These are phyloP conservation scores for Ganoderma lingzhi DNA, from an alignment of 1,284 basidiomycete genomes.

Conservation along the genomic window DNA sequence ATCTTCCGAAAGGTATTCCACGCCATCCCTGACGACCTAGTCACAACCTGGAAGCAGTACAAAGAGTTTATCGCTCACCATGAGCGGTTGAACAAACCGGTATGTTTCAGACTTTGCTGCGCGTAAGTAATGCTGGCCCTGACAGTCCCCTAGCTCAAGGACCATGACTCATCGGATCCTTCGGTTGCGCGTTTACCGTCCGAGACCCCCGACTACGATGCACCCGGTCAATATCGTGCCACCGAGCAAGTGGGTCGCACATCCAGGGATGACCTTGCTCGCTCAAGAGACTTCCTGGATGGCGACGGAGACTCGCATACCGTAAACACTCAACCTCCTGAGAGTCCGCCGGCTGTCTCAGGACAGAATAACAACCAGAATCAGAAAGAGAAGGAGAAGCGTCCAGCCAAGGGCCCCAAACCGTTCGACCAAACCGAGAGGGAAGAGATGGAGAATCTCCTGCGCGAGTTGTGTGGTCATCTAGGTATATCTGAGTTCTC, in stretches of 20 bases:
- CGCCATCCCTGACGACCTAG: constrained; percentile 88
- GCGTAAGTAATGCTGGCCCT: constrained; percentile 4
- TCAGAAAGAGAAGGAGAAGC: constrained; percentile 47
- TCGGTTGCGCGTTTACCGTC: constrained; percentile 65
- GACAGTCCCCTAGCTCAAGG: constrained; percentile 50
- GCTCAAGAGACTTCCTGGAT: constrained; percentile 32
- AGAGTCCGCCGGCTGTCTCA: constrained; percentile 19
- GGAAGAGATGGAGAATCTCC: constrained; percentile 87
- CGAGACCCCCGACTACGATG: constrained; percentile 59
- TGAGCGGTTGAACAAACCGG: constrained; percentile 77
- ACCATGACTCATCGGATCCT: constrained; percentile 52
- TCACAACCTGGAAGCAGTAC: constrained; percentile 96
- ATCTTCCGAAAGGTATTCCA: constrained; percentile 95
- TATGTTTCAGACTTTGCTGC: constrained; percentile 43
- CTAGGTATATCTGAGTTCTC: constrained; percentile 60
- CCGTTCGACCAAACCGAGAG: constrained; percentile 85
- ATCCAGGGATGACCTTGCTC: constrained; percentile 33
- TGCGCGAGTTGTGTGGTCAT: constrained; percentile 83
- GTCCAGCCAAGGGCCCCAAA: constrained; percentile 60
- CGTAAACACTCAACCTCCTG: constrained; percentile 23
- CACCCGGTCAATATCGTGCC: constrained; percentile 35
- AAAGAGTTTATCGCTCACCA: constrained; percentile 84
- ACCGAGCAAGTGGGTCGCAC: constrained; percentile 29
- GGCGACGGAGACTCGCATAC: constrained; percentile 27
- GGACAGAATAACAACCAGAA: constrained; percentile 37